These are phyloP conservation scores for Suillus paluster DNA, from an alignment of 768 basidiomycete genomes.

Conservation along the genomic window DNA sequence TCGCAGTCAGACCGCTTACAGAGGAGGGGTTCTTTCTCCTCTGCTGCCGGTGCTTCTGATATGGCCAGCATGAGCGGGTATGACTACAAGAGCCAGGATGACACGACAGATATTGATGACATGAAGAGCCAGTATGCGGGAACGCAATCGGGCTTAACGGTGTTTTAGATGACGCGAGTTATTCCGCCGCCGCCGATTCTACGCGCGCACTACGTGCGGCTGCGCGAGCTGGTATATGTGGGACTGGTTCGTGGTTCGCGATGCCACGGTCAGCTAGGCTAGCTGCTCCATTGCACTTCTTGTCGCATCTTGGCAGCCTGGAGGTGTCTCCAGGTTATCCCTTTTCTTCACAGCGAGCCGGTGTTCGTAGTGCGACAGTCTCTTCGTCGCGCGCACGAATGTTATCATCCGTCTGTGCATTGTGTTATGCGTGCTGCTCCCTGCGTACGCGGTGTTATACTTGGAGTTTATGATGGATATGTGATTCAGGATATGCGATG, in stretches of 20 bases:
- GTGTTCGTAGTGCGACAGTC: neutral
- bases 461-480: conserved; percentile 1
- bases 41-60: conserved; percentile 75
- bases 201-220: neutral
- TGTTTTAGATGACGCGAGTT: conserved; percentile 56
- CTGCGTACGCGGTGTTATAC: neutral
- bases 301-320: conserved; percentile 19
- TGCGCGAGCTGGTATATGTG: neutral
- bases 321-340: conserved; percentile 5
- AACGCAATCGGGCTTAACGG: conserved; percentile 84
- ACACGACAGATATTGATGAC: conserved; percentile 77
- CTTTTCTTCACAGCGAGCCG: conserved; percentile 4
- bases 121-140: conserved; percentile 89
- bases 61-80: conserved; percentile 77
- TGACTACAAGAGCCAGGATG: conserved; percentile 92
- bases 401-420: neutral
- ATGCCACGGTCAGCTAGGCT: neutral
- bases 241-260: neutral
- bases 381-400: neutral
- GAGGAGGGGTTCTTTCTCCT: conserved; percentile 77
- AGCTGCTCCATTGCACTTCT: conserved; percentile 15
- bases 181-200: neutral
- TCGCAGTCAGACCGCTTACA: conserved; percentile 91
- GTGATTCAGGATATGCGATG: neutral
- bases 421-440: neutral